Percentiles rank a stretch among this genome's conserved stretches.
Conservation (phyloP, 345 rosid species). For the Conringia planisiliqua region DNA sequence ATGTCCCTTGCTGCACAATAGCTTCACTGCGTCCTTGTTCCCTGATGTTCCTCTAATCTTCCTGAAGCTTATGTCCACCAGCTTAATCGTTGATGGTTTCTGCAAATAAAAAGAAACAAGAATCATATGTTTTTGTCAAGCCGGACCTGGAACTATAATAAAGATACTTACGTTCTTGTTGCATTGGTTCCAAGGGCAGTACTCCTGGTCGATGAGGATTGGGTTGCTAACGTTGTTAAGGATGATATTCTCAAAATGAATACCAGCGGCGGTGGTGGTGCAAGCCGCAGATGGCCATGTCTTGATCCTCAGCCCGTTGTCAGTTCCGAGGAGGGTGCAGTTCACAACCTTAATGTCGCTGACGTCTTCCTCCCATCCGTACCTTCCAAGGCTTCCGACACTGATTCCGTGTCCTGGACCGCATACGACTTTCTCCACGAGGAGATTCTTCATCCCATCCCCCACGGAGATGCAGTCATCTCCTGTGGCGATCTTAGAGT, state of each 20-base stretch:
- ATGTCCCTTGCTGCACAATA: slow-evolving; percentile 44
- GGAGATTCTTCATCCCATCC: slow-evolving; percentile 40
- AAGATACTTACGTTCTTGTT: slow-evolving; percentile 15
- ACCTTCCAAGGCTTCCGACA: slow-evolving; percentile 57
- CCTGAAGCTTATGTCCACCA: slow-evolving; percentile 45
- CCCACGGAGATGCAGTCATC: slow-evolving; percentile 67
- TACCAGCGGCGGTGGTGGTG: slow-evolving; percentile 16
- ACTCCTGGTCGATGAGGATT: slow-evolving; percentile 44
- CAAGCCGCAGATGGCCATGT: slow-evolving; percentile 47
- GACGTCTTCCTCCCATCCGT: slow-evolving; percentile 36
- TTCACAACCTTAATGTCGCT: slow-evolving; percentile 30
- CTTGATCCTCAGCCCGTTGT: slow-evolving; percentile 57
- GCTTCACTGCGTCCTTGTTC: slow-evolving; percentile 40
- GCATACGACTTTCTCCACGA: slow-evolving; percentile 34
- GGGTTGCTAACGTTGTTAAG: slow-evolving; percentile 37
- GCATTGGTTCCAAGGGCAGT: slow-evolving; percentile 38
- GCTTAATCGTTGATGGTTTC: slow-evolving; percentile 46
- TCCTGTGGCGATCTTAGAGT: slow-evolving; percentile 47
- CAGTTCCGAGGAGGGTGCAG: slow-evolving; percentile 34
- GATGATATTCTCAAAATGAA: slow-evolving; percentile 31
- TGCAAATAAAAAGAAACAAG: background rate
- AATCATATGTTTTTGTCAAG: background rate
- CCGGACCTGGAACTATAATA: background rate
- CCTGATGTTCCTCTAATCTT: slow-evolving; percentile 47
- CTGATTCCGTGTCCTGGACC: slow-evolving; percentile 82